Evolutionary conservation across 2,329 filamentous ascomycete species (phyloP), one percentile per base, ranked within the genome.

Genomic region (Penicillium sp.): DNA sequence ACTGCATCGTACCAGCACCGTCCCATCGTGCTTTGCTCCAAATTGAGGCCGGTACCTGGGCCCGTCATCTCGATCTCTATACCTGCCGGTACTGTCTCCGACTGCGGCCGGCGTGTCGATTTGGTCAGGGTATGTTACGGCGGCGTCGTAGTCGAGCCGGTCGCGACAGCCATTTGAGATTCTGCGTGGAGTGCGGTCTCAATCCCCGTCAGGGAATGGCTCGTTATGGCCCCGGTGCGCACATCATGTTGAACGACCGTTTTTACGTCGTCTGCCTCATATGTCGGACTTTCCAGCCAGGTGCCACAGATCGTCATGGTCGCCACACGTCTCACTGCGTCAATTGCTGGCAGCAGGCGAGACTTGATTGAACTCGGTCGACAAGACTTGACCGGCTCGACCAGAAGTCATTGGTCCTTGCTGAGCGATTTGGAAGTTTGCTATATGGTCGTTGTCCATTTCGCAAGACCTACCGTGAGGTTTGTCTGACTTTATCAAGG

Each of bases 71-170:
- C 1, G 41, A 62, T 32, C 18, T 66, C 44, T 63, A 59, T 40
- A 35, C 58, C 5, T 65, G 62, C 43, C 56, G 58, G 8, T 63
- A 61, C 45, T 66, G 63, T 44, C 42, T 58, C n/a, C 62, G 62
- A 1, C 51, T 65, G 8, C 62, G 61, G 5, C 49, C 54, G 0
- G 51, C 47, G 2, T 24, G 5, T 12, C 37, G 47, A 3, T 66
- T 65, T 35, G 60, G 58, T 1, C 60, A 62, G 42, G 54, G 58
- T 11, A 65, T 65, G 62, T 37, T 62, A 3, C 50, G 46, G 3
- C 56, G 54, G 3, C 43, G 61, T 5, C 52, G 61, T 4, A 48
- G 52, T 27, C 46, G 54, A 39, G 49, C 43, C 3, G 56, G 55
- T 1, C 50, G 46, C 18, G 53, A 64, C 29, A 54, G 53, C 4